Conservation (phyloP, 805 yeast species). For the Metschnikowia corniflorae region DNA sequence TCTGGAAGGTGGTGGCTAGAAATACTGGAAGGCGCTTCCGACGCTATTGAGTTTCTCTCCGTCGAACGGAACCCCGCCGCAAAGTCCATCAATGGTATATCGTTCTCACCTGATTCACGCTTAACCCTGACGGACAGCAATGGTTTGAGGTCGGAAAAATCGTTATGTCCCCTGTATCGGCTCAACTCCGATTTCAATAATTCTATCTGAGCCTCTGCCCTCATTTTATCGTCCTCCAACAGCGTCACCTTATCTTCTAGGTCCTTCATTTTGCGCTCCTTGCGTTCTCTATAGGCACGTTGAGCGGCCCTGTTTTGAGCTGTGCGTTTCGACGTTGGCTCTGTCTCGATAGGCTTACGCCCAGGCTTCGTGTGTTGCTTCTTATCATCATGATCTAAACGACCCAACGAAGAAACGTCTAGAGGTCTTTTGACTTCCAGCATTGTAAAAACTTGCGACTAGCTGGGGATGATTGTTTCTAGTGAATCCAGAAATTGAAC, state of each 20-base stretch:
- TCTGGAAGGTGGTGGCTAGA: conserved; percentile 27
- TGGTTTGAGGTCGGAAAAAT: conserved; percentile 25
- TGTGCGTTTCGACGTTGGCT: conserved; percentile 84
- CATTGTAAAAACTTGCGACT: too few relatives aligned
- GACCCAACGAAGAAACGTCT: conserved; percentile 20
- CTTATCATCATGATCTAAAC: conserved; percentile 31
- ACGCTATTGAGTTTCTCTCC: conserved; percentile 17
- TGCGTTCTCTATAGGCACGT: conserved; percentile 92
- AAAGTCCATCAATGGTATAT: not conserved
- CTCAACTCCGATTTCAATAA: conserved; percentile 68
- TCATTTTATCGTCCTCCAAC: conserved; percentile 68
- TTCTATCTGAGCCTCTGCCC: conserved; percentile 69
- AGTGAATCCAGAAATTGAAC: too few relatives aligned
- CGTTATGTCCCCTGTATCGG: conserved; percentile 46
- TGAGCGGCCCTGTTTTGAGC: conserved; percentile 99
- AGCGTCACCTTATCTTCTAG: conserved; percentile 71
- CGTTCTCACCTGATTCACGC: conserved; percentile 3
- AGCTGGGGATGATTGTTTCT: too few relatives aligned
- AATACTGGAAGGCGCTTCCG: conserved; percentile 7
- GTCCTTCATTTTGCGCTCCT: conserved; percentile 81
- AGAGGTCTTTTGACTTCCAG: conserved; percentile 32
- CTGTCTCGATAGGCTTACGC: conserved; percentile 72
- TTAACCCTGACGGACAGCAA: not conserved
- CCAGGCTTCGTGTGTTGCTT: conserved; percentile 61
- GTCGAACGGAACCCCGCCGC: conserved; percentile 56